A percentile compares a stretch with the other conserved stretches of the same genome.
These are phyloP conservation scores for Calonectria montana DNA, from an alignment of 2,329 filamentous ascomycete genomes.

Conservation along the genomic window DNA sequence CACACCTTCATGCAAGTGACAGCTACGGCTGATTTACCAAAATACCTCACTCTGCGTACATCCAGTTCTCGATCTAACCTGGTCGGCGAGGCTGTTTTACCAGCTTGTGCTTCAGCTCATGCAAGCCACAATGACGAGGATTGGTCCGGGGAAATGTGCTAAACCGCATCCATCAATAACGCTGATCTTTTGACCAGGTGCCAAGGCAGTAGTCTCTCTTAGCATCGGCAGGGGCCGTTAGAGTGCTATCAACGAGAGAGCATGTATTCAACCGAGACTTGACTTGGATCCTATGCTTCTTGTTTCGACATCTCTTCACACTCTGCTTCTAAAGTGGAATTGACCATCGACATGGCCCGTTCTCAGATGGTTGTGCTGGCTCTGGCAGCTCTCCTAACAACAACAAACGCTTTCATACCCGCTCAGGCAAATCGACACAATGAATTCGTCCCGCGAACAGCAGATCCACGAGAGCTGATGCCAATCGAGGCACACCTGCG, in stretches of 20 bases:
- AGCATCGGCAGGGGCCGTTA: not conserved
- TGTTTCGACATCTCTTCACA: not conserved
- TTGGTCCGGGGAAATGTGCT: not conserved
- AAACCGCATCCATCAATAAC: not conserved
- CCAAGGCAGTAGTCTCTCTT: not conserved
- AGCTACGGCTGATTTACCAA: not conserved
- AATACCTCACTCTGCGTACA: not conserved
- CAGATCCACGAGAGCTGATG: slow-evolving; percentile 5
- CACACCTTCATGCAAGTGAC: not conserved
- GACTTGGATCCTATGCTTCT: not conserved
- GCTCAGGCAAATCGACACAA: not conserved
- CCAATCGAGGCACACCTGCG: not conserved
- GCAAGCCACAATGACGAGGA: not conserved
- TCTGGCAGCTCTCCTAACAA: not conserved
- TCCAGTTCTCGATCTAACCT: no score
- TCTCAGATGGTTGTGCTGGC: not conserved
- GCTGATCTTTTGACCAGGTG: not conserved
- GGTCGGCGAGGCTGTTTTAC: not conserved
- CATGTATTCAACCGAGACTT: not conserved
- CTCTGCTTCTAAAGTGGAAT: not conserved
- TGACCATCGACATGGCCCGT: not conserved
- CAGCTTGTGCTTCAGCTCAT: not conserved
- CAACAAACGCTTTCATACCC: not conserved
- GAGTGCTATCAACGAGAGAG: not conserved
- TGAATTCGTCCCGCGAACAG: not conserved